Evolutionary conservation across 371 early-diverging fungal genomes (phyloP).

Genomic region (Saksenaea oblongispora): DNA sequence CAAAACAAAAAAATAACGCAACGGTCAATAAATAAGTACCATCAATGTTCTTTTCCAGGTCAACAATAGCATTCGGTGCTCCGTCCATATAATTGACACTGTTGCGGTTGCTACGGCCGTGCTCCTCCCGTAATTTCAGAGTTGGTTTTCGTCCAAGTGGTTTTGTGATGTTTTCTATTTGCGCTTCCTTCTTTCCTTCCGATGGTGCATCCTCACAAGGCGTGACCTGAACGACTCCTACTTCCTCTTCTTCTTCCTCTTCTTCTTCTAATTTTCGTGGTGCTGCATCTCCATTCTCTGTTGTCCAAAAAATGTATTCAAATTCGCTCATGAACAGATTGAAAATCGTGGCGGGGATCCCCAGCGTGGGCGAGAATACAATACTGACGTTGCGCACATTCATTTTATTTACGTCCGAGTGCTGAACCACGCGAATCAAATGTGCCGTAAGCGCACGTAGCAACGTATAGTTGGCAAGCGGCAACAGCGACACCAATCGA

Average conservation of each 20-base stretch:
- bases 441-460: constrained; percentile 66
- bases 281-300: constrained; percentile 32
- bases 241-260: constrained; percentile 30
- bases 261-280: constrained; percentile 31
- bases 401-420: constrained; percentile 71
- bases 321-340: constrained; percentile 73
- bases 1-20: neutral
- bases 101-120: constrained; percentile 50
- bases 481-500: constrained; percentile 56
- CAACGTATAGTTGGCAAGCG: constrained; percentile 63
- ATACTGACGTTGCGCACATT: constrained; percentile 74
- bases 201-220: neutral
- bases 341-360: constrained; percentile 71
- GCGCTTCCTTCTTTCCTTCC: constrained; percentile 1
- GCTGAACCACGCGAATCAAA: constrained; percentile 62
- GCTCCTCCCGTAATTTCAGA: constrained; percentile 24
- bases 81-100: constrained; percentile 53
- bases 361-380: constrained; percentile 73
- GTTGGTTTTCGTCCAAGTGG: neutral
- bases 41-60: constrained; percentile 45
- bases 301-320: constrained; percentile 60
- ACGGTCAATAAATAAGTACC: constrained; percentile 14
- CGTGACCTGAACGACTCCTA: constrained; percentile 1
- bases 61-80: constrained; percentile 53
- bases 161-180: neutral